These are phyloP conservation scores for Filobasidium wieringae DNA, from an alignment of 768 basidiomycete genomes.

Conservation along the genomic window DNA sequence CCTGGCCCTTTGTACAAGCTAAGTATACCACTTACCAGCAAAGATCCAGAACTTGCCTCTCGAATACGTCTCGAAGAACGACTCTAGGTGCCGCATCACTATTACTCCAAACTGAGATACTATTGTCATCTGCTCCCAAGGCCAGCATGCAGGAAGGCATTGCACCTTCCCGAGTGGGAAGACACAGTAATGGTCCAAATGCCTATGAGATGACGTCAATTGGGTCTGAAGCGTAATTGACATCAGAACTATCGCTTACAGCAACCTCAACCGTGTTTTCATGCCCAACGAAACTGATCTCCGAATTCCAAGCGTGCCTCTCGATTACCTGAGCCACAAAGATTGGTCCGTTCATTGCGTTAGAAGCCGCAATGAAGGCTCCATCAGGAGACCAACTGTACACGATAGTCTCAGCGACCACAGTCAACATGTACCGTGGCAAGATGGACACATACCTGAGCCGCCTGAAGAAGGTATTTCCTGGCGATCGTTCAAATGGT, in stretches of 20 bases:
- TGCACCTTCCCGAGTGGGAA: constrained; percentile 56
- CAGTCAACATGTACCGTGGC: neutral
- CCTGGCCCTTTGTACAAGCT: neutral
- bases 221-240: neutral
- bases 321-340: constrained; percentile 96
- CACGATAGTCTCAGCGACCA: neutral
- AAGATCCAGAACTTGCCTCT: constrained; percentile 86
- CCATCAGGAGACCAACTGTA: constrained; percentile 95
- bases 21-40: constrained; percentile 56
- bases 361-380: constrained; percentile 94
- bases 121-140: constrained; percentile 83
- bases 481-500: constrained; percentile 86
- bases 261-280: constrained; percentile 95
- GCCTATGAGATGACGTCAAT: constrained; percentile 42
- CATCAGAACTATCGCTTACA: constrained; percentile 44
- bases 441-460: constrained; percentile 52
- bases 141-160: constrained; percentile 45
- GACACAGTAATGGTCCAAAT: constrained; percentile 90
- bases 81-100: constrained; percentile 80
- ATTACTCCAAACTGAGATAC: constrained; percentile 93
- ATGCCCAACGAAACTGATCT: constrained; percentile 90
- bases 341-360: constrained; percentile 93
- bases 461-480: constrained; percentile 84
- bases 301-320: constrained; percentile 67
- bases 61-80: constrained; percentile 87